Conservation (phyloP, 1,284 basidiomycete species). For the Moesziomyces antarcticus region DNA sequence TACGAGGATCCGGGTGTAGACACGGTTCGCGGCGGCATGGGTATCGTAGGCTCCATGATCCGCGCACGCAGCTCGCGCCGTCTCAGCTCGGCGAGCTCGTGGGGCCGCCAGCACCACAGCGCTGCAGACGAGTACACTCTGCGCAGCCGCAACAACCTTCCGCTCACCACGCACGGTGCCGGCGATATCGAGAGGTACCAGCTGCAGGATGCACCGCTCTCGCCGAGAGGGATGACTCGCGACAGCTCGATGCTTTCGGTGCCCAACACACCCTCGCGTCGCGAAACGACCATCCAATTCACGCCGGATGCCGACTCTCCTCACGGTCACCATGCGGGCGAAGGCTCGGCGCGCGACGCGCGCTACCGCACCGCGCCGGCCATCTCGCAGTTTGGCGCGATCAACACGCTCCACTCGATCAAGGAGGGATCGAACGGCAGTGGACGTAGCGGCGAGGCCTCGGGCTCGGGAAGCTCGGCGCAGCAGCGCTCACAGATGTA, state of each 20-base stretch:
- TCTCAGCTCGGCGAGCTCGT: constrained; percentile 41
- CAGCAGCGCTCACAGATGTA: constrained; percentile 17
- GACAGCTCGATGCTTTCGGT: constrained; percentile 7
- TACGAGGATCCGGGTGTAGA: constrained; percentile 67
- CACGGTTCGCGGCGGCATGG: constrained; percentile 65
- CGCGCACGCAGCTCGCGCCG: constrained; percentile 62
- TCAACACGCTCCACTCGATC: constrained; percentile 27
- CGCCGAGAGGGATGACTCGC: constrained; percentile 19
- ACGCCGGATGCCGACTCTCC: constrained; percentile 37
- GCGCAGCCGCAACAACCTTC: constrained; percentile 34
- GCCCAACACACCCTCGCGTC: constrained; percentile 16
- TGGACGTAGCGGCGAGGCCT: constrained; percentile 18
- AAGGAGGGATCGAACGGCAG: constrained; percentile 34
- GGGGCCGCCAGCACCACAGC: constrained; percentile 35
- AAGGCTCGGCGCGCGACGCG: background rate
- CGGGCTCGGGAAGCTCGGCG: background rate
- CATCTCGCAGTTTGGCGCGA: constrained; percentile 20
- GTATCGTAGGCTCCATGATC: constrained; percentile 64
- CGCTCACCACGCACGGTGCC: constrained; percentile 37
- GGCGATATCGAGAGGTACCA: constrained; percentile 55
- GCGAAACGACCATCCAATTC: constrained; percentile 47
- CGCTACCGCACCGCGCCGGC: background rate
- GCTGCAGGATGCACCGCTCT: constrained; percentile 60
- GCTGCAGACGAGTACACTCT: constrained; percentile 52
- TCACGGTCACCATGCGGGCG: constrained; percentile 51